Evolutionary conservation across 805 yeast genomes (phyloP).

Genomic region (Kazachstania africana): DNA sequence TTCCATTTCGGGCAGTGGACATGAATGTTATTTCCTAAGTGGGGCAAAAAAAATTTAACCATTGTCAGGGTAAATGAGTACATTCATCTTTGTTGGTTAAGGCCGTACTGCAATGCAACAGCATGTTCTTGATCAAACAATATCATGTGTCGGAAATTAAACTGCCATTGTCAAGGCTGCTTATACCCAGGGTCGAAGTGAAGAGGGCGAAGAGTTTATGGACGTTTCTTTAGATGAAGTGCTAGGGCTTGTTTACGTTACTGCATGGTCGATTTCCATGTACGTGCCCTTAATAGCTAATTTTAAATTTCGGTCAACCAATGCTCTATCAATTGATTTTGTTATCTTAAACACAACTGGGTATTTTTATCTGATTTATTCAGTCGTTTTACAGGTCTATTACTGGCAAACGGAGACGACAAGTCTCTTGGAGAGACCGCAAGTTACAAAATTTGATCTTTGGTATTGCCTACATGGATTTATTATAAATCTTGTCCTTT

Average conservation of each 20-base stretch:
- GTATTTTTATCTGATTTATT: constrained; percentile 32
- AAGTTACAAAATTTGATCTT: constrained; percentile 34
- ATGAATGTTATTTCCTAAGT: too few species aligned
- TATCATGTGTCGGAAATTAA: too few species aligned
- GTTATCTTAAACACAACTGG: constrained; percentile 36
- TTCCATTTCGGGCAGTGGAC: too few species aligned
- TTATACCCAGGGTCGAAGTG: too few species aligned
- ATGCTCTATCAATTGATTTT: constrained; percentile 40
- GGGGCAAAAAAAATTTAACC: too few species aligned
- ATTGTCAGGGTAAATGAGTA: too few species aligned
- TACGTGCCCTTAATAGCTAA: constrained; percentile 38
- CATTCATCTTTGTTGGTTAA: too few species aligned
- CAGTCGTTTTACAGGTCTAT: constrained; percentile 34
- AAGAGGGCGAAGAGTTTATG: too few species aligned
- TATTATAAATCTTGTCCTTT: constrained; percentile 28
- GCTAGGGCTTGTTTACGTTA: constrained; percentile 29
- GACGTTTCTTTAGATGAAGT: constrained; percentile 11
- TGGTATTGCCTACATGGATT: constrained; percentile 39
- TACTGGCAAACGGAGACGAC: constrained; percentile 26
- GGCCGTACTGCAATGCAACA: too few species aligned
- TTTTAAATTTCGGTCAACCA: constrained; percentile 30
- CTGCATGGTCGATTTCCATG: constrained; percentile 37
- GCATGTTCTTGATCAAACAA: too few species aligned
- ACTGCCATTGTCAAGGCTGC: too few species aligned
- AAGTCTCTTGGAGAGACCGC: constrained; percentile 23